Evolutionary conservation across 768 basidiomycete species (phyloP), one percentile per base, ranked within the genome.

Genomic region (Hygrocybe punicea): DNA sequence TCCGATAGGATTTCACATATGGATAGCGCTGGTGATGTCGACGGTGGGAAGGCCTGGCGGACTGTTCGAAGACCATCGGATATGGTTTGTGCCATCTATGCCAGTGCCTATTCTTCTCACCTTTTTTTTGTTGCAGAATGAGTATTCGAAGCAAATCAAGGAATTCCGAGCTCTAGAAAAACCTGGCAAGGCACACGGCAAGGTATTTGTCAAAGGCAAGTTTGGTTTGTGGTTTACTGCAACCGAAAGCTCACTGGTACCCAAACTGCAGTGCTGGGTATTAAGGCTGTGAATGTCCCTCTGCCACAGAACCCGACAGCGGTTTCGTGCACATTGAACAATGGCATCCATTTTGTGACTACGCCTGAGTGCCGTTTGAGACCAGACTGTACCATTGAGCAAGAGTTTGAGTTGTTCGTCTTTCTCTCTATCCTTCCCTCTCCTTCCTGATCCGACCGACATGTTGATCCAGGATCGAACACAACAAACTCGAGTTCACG

Each of bases 281-380:
- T 93, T 57, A 88, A 82, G 63, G 82, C 80, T 47, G 76, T 97
- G 36, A 77, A 81, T 54, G 74, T 97, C 33, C 94, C 95, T 1
- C 62, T 98, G 29, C 95, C 94, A 0, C 73, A 75, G n/a, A 79
- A 91, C 60, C 72, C 82, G 0, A 93, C 94, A 0, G 79, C 76
- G 24, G 75, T 97, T 57, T 87, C 86, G 9, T 92, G 92, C 69
- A 93, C 92, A 0, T 78, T 98, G 59, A 97, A 98, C 72, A 98
- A 98, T 65, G 95, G 94, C 7, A 95, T 98, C 50, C 94, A 97
- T 70, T 94, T 89, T 61, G 95, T 98, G 35, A 91, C 90, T 4
- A 97, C 92, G 7, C 93, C 90, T 1, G 89, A 91, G 64, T 82
- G 78, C 53, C 75, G 77, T n/a, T 69, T 94, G 2, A 76, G 69